Evolutionary conservation across 148 eudicot species (phyloP), one percentile per base, ranked within the genome.

Genomic region (Agrostemma githago): DNA sequence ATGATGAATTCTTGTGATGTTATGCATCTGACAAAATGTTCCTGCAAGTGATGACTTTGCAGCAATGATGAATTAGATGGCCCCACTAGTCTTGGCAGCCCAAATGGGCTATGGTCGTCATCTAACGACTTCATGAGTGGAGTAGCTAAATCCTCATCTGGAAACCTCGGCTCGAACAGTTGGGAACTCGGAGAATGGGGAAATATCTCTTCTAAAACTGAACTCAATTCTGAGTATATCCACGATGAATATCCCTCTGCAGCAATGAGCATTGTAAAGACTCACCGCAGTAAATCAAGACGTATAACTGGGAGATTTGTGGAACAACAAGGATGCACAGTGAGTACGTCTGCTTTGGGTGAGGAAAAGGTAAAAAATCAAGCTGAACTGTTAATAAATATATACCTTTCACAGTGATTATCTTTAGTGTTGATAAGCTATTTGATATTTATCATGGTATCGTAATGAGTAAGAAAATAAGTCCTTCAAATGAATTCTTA

Each of bases 31-130:
- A 82, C 89, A 53, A 71, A 77, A 76, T 83, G 83, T 87, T 86
- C 90, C 83, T 85, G 86, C 91, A 87, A 84, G 90, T 86, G 88
- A 77, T 81, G 79, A 82, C 86, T 85, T 88, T 88, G 86, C 98
- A 92, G 93, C 73, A 82, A 86, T 66, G 83, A 80, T 70, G 88
- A 81, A 63, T 74, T 82, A 72, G 77, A 81, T 44, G 93, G 88
- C 74, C 80, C 75, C 72, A 44, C 81, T 69, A 81, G 83, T 72
- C 87, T 84, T 78, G 86, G 85, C 54, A 82, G 78, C 74, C 54
- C 83, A 42, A 85, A 90, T 75, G 88, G 78, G 81, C 76, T 84
- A 51, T 90, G 97, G 97, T 71, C 87, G 21, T 82, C 92, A 68
- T 83, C 89, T 69, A 84, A 86, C 81, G 88, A 85, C 78, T 77